Conservation (phyloP, 495 filamentous ascomycete species). For the Neurospora hispaniola region DNA sequence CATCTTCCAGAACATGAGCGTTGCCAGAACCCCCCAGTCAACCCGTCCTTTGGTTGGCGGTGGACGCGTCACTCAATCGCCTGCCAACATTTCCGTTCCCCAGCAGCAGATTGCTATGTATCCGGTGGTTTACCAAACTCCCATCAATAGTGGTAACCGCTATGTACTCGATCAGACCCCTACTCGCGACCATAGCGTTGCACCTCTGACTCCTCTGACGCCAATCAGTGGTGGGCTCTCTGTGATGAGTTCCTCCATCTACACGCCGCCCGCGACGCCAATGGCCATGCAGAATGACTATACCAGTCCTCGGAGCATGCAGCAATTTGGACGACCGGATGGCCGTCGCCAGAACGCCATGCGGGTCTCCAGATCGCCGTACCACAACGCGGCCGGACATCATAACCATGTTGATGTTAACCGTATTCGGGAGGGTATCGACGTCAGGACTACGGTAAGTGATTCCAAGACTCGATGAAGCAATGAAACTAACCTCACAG, state of each 20-base stretch:
- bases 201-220: constrained; percentile 10
- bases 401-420: constrained; percentile 59
- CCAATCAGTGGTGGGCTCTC: constrained; percentile 13
- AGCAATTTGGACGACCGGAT: constrained; percentile 18
- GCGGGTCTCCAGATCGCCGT: constrained; percentile 28
- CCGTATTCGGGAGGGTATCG: constrained; percentile 53
- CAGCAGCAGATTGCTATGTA: constrained; percentile 22
- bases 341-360: constrained; percentile 32
- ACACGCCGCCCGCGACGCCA: constrained; percentile 27
- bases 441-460: constrained; percentile 65
- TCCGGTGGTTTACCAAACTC: constrained; percentile 24
- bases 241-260: constrained; percentile 16
- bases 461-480: not conserved
- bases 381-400: constrained; percentile 34
- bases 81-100: constrained; percentile 8
- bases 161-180: constrained; percentile 30
- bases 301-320: constrained; percentile 20
- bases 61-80: constrained; percentile 4
- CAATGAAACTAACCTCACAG: constrained; percentile 31
- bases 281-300: constrained; percentile 19
- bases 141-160: constrained; percentile 13
- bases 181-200: constrained; percentile 17
- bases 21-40: constrained; percentile 6
- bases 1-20: constrained; percentile 11
- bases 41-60: not conserved